Conservation (phyloP, 768 basidiomycete species). For the Lactarius indigo region DNA sequence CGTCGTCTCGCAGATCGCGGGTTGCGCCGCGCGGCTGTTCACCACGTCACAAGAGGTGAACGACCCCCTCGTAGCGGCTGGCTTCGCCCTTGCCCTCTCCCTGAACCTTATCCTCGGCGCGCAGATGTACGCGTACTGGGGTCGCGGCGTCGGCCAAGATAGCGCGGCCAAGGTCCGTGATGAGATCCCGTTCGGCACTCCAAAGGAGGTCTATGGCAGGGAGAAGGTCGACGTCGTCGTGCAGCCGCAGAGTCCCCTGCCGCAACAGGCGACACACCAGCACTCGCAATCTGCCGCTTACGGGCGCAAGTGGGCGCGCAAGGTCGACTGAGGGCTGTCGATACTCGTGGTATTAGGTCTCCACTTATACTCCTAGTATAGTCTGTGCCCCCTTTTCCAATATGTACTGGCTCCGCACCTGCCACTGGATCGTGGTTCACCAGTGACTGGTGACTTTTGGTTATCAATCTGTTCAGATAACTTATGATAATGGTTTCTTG, state of each 20-base stretch:
- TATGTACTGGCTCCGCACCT: not conserved
- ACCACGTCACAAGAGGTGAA: conserved; percentile 89
- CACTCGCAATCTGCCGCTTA: conserved; percentile 40
- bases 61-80: conserved; percentile 74
- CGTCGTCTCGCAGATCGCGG: conserved; percentile 80
- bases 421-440: too few species aligned
- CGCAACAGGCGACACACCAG: conserved; percentile 34
- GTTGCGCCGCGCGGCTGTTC: conserved; percentile 89
- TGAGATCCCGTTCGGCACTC: conserved; percentile 25
- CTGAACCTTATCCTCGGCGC: conserved; percentile 81
- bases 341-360: not conserved
- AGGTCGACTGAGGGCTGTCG: conserved; percentile 50
- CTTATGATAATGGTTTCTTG: not conserved
- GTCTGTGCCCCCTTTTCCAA: not conserved
- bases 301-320: conserved; percentile 68
- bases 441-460: too few species aligned
- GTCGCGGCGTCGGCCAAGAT: conserved; percentile 38
- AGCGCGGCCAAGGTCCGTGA: conserved; percentile 27
- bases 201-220: conserved; percentile 19
- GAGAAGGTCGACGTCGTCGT: conserved; percentile 43
- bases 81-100: conserved; percentile 77
- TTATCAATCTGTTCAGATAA: not conserved
- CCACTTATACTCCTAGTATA: not conserved
- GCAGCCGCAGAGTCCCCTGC: conserved; percentile 40
- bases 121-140: conserved; percentile 87